Evolutionary conservation across 116 monocot species (phyloP), one percentile per base, ranked within the genome.

Genomic region (Dioscorea cayenensis): DNA sequence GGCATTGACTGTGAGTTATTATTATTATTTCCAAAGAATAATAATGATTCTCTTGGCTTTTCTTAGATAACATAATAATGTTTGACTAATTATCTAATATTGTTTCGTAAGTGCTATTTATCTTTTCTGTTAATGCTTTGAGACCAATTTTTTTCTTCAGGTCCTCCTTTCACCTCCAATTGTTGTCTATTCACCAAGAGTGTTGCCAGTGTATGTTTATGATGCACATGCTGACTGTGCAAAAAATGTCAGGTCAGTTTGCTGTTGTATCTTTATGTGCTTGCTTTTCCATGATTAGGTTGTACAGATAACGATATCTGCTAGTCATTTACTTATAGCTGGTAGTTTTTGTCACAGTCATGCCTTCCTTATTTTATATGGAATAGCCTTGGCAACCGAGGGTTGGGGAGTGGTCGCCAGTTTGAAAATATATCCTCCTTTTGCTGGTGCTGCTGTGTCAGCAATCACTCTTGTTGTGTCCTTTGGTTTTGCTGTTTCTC

Each of bases 141-240:
- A 58, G 60, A 77, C 2, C 21, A 68, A 36, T 72, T 50, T 69
- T 65, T 59, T 77, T 71, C 37, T 65, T 64, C 75, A 99, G 99
- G 91, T 99, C 10, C 91, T 99, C 70, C 99, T 99, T 82, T 99
- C 99, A 18, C 99, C 99, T 22, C 94, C 99, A 38, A 89, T 99
- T 80, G 94, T 99, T n/a, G 90, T 99, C 28, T 99, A 99, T 85
- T 99, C 99, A 68, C 99, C 99, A 36, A 84, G 99, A 69, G 87
- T 99, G 60, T 78, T 99, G 59, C 99, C 99, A 49, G 94, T 94
- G 28, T 99, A 94, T 87, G 89, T 99, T 76, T 99, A 99, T 85
- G 99, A 99, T 85, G 94, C 99, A 69, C 99, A 99, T 87, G 94
- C 99, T 76, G 99, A 99, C 75, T 94, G 83, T 80, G 99, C 91